phyloP scores from a whole-genome alignment of 2,329 filamentous ascomycete genomes.

The Penicillium rolfsii region DNA sequence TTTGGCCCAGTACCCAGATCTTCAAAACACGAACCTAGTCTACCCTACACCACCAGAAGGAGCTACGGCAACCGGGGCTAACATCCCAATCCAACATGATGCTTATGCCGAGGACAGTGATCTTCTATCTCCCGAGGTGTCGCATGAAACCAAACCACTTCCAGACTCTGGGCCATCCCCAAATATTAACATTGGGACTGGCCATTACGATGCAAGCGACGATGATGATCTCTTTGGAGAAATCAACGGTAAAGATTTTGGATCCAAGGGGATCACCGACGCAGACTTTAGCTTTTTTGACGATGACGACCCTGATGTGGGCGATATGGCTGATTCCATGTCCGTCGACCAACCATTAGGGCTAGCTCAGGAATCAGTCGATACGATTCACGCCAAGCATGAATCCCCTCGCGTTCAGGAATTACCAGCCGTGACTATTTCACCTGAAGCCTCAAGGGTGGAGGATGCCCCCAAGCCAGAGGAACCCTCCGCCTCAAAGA shows the following conservation, averaged over 20 bases:
- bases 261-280: slow-evolving; percentile 60
- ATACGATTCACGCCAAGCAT: slow-evolving; percentile 15
- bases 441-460: not conserved
- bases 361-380: slow-evolving; percentile 18
- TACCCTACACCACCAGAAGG: slow-evolving; percentile 60
- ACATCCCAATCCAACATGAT: slow-evolving; percentile 36
- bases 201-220: slow-evolving; percentile 46
- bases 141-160: slow-evolving; percentile 22
- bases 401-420: slow-evolving; percentile 10
- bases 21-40: slow-evolving; percentile 49
- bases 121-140: slow-evolving; percentile 22
- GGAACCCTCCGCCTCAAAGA: not conserved
- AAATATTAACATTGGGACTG: slow-evolving; percentile 40
- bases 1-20: slow-evolving; percentile 44
- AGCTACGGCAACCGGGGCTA: slow-evolving; percentile 38
- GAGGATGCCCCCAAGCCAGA: slow-evolving; percentile 2
- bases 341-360: slow-evolving; percentile 20
- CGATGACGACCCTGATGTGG: slow-evolving; percentile 57
- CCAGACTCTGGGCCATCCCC: slow-evolving; percentile 28
- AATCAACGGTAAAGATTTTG: slow-evolving; percentile 58
- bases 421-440: not conserved
- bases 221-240: slow-evolving; percentile 64
- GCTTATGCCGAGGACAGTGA: slow-evolving; percentile 37
- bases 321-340: slow-evolving; percentile 26
- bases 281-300: slow-evolving; percentile 70